Base-by-base conservation (phyloP, 441 rosid species). In the Capsella rubella region DNA sequence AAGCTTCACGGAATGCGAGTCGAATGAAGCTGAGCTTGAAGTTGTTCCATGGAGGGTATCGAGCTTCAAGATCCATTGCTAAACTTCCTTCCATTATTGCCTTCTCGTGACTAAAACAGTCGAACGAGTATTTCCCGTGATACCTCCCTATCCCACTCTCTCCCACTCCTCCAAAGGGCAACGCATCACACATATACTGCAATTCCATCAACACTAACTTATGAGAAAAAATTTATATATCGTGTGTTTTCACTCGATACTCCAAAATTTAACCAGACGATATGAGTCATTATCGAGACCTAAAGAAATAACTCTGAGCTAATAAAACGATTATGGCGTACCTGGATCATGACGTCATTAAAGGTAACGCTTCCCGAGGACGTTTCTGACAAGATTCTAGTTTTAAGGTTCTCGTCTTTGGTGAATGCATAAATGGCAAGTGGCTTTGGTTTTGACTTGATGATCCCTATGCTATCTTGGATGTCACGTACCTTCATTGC, bases 91-190 rank as follows among this genome's bases (percentile, higher is more conserved):
- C 82, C 87, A 91, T 16, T 10, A 91, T 81, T 13, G 92, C 88
- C 69, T 91, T 93, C 78, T 89, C 95, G 50, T 91, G 97, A 78
- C 98, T 93, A 80, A 93, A 93, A n/a, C 91, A 76, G n/a, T 93
- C 98, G 49, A 93, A 93, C 10, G 96, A 90, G 82, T 87, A 93
- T 82, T 86, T 90, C 40, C 98, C 96, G 13, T 93, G 98, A 83
- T 90, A 93, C 84, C 94, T 88, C 64, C 98, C 97, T 4, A 82
- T 74, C 1, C 98, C 98, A 63, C 97, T 90, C 51, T 84, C 80
- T 6, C 92, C 98, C 12, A 91, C 96, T 4, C 97, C 97, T 75
- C 98, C 98, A 54, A 93, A 93, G 11, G 98, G 98, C 50, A 91
- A 67, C 12, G 70, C 76, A 72, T 91, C 97, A 71, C 88, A 83